Percentiles rank a stretch among this genome's conserved stretches.
Conservation (phyloP, 1,284 basidiomycete genomes). For the Tylopilus sp. region DNA sequence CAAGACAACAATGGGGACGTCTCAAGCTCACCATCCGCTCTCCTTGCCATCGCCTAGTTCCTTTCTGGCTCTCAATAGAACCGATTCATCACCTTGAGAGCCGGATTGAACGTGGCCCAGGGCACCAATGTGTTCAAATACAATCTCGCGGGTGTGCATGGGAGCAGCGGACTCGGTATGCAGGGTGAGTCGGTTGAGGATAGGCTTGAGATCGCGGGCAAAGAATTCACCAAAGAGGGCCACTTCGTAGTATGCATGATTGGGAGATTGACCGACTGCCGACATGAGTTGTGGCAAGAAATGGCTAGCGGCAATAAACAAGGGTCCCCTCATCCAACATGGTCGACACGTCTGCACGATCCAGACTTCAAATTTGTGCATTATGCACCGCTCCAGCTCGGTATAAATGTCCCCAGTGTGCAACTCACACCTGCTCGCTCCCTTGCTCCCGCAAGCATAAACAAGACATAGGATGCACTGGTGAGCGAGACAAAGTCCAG, state of each 20-base stretch:
- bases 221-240: constrained; percentile 76
- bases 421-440: constrained; percentile 68
- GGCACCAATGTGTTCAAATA: constrained; percentile 72
- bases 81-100: constrained; percentile 55
- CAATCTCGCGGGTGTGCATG: constrained; percentile 69
- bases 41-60: constrained; percentile 54
- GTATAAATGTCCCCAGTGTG: constrained; percentile 84
- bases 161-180: constrained; percentile 69
- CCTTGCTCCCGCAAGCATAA: constrained; percentile 76
- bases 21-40: constrained; percentile 52
- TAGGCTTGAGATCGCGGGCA: constrained; percentile 57
- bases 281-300: constrained; percentile 21
- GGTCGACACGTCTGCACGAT: constrained; percentile 5
- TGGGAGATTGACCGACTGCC: constrained; percentile 22
- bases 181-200: constrained; percentile 73
- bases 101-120: constrained; percentile 52
- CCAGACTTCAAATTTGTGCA: constrained; percentile 14
- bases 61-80: constrained; percentile 68
- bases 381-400: constrained; percentile 53
- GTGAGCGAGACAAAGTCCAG: constrained; percentile 68
- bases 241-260: constrained; percentile 73
- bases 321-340: too few species aligned
- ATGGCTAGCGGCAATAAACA: too few species aligned
- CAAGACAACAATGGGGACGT: not conserved
- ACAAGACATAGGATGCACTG: constrained; percentile 59